Base-by-base conservation (phyloP, 1,284 basidiomycete species). In the Cryptococcus jaspeensis region DNA sequence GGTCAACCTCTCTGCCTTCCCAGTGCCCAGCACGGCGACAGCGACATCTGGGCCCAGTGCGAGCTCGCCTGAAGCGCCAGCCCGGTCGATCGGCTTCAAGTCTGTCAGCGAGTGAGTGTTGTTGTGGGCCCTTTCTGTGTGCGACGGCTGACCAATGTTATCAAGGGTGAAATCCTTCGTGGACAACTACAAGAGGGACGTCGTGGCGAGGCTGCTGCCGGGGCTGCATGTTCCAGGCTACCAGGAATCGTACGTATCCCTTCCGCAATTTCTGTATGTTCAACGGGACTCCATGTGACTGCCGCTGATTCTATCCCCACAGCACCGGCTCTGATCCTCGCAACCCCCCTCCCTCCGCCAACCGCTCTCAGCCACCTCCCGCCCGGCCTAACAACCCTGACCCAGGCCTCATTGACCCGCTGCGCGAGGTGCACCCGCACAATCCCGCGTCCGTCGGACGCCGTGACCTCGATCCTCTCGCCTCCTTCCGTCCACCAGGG, bases 381-480 rank as follows among this genome's bases (percentile, higher is more conserved):
- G 64, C 63, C 20, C 62, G 59, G 9, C 71, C 74, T 8, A 43
- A 54, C 20, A 62, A 66, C 2, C 61, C 70, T 22, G 23, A 59
- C 28, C 16, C 54, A 8, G 64, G 67, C 40, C 64, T 65, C 1
- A n/a, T 64, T 45, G 48, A 76, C 61, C 61, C 75, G 64, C 0
- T 71, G 6, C 59, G 47, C 13, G 52, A 41, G 40, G 37, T 23
- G 43, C 56, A 36, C 15, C 32, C 28, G 53, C 36, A 15, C 18
- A 73, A 77, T 42, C 67, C 72, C 20, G 66, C 71, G 2, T 73
- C 72, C 2, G 72, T 82, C 11, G 82, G 82, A 7, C 74, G 80
- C 52, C 72, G 80, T 4, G 82, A 83, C 58, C 72, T 83, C 3
- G 78, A 81, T 51, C 82, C 82, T 0, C 68, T 82, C 1, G 78